Evolutionary conservation across 2,329 filamentous ascomycete genomes (phyloP), one percentile per base, ranked within the genome.

Genomic region (Claviceps monticola): DNA sequence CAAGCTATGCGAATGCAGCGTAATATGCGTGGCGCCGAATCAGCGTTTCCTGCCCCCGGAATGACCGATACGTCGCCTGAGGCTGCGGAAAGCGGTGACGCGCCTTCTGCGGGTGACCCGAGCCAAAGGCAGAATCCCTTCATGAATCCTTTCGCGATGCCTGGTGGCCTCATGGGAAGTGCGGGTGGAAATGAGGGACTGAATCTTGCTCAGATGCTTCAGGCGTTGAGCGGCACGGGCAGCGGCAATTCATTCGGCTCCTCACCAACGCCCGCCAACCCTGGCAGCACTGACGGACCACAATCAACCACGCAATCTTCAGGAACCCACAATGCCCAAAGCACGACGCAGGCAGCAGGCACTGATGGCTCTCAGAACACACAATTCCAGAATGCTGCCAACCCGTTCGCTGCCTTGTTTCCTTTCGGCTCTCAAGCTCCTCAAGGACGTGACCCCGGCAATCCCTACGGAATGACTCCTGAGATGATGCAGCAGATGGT

Each of bases 41-140:
- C 70, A 43, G 74, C 80, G 5, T 97, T 98, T 64, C 90, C 93
- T 13, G 91, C 91, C 48, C 93, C 93, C 2, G 93, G 93, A 8
- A 83, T 85, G 19, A 97, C 91, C 38, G 89, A 96, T 66, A 94
- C 82, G 34, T 95, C 89, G 3, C 81, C 83, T 80, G 74, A 72
- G 61, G 58, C 67, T 43, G 58, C 64, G 38, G 60, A 57, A 19
- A 62, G 58, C 38, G 62, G 56, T 52, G 60, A 57, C 39, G 52
- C 56, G 2, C 67, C 64, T 58, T 64, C 64, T 56, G 65, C 62
- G 55, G 42, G 36, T 19, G 56, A 53, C 47, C 48, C 37, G 42
- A 53, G 49, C 43, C 54, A 55, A 42, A 56, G 59, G 11, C 65
- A 64, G 49, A 76, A 78, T 57, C 73, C 74, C 1, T 73, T 80